These are phyloP conservation scores for Sarocladium brachiariae DNA, from an alignment of 2,329 filamentous ascomycete species.

Conservation along the genomic window DNA sequence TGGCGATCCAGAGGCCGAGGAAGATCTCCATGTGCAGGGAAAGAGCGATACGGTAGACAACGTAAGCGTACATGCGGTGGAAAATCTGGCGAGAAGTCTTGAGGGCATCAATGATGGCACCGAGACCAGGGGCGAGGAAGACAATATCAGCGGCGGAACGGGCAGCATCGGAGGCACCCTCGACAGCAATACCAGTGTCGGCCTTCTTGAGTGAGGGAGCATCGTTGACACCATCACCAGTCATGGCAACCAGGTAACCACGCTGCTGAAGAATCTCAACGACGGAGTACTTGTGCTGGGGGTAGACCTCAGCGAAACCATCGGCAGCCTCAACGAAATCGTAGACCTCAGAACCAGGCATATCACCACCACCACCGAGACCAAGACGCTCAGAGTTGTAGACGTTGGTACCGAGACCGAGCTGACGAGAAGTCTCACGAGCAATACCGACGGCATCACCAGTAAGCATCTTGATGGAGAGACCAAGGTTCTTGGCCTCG, in stretches of 20 bases:
- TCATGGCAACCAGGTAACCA: conserved; percentile 93
- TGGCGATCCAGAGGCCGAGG: conserved; percentile 85
- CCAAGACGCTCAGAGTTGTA: conserved; percentile 91
- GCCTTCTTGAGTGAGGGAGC: conserved; percentile 89
- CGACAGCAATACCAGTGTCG: conserved; percentile 93
- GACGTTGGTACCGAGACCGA: conserved; percentile 86
- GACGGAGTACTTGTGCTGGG: conserved; percentile 91
- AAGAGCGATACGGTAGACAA: conserved; percentile 89
- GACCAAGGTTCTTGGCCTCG: conserved; percentile 79
- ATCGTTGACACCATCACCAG: conserved; percentile 92
- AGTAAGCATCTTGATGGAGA: conserved; percentile 94
- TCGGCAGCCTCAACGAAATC: conserved; percentile 94
- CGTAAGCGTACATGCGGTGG: conserved; percentile 94
- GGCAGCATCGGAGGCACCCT: conserved; percentile 85
- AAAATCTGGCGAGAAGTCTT: conserved; percentile 94
- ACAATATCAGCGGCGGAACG: conserved; percentile 90
- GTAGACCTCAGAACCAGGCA: conserved; percentile 90
- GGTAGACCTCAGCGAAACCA: conserved; percentile 92
- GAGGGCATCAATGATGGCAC: conserved; percentile 85
- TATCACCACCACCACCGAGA: conserved; percentile 82
- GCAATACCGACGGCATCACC: conserved; percentile 92
- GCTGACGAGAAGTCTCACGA: conserved; percentile 83
- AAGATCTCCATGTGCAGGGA: conserved; percentile 89
- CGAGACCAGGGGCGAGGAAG: conserved; percentile 84
- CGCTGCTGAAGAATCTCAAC: conserved; percentile 90